Base-by-base conservation (phyloP, 139 green algal species). In the Micromonas pusilla region DNA sequence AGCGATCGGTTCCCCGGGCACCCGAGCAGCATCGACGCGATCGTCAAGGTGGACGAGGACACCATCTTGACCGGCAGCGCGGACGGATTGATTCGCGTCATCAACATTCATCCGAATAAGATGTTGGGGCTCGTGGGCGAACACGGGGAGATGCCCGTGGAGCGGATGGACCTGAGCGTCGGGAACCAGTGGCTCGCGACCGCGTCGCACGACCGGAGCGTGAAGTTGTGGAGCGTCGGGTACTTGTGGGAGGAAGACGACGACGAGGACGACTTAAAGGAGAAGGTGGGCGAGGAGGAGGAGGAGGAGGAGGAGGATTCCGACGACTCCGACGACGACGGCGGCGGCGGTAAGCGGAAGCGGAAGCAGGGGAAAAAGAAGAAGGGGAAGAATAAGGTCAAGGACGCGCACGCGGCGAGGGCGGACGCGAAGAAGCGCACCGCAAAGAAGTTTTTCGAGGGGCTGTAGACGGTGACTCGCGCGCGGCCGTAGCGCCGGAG, bases 81-180 rank as follows among this genome's bases (percentile, higher is more conserved):
- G 30, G 94, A 98, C 81, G 94, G 94, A 3, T 72, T 91, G 13
- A 88, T 98, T 57, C 87, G 94, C 21, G 71, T 88, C 32, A 79
- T 88, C 1, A 63, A 34, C 28, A 57, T 88, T 3, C 77, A 84
- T 36, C 84, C 84, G 20, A 87, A 87, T 60, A 85, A 87, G 67
- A 91, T 97, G 84, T 77, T 98, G 72, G 94, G 90, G 2, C 83
- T 97, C 16, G 70, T 98, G 33, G 93, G 93, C 0, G 87, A 92
- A 66, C 90, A 96, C 77, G 80, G 79, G n/a, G 89, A 89, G n/a
- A 84, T 80, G 34, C 85, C 85, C 2, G 86, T 89, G 37, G 83
- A 86, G 62, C 74, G 83, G 19, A 57, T 88, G 9, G 54, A 37
- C 23, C 31, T 77, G 26, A 75, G 16, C 39, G 23, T n/a, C 2